Base-by-base conservation (phyloP, 2,329 filamentous ascomycete species). In the Sarocladium oryzae region DNA sequence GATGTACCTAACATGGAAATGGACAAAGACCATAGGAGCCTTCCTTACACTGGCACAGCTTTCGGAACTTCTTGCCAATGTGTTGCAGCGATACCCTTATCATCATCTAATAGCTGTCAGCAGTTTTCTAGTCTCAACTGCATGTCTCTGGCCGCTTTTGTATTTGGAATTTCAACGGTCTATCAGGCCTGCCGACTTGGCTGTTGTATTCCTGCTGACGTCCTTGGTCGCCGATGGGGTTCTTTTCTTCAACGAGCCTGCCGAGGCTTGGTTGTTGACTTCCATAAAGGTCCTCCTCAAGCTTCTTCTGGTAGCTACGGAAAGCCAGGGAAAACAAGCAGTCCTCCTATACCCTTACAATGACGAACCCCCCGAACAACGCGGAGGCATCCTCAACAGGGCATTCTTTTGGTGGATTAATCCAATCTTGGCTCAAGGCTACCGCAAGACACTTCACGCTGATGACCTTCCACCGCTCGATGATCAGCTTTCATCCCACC, bases 341-440 rank as follows among this genome's bases (percentile, higher is more conserved):
- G 16, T 45, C 6, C 40, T 45, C 21, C 4, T 4, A 16, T n/a
- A n/a, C 10, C 7, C 21, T 6, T 28, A 30, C 10, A 16, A 4
- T 11, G 18, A 18, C 4, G 4, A 28, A 15, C 9, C 40, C 4
- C 40, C 40, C 6, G 24, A 30, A 9, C 21, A 30, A 20, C 40
- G 11, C 5, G 40, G 6, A 15, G 40, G 40, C 6, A 28, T 45
- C 23, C 21, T 45, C 8, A 45, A n/a, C 15, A 45, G 40, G 18
- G 18, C 40, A 13, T 45, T 45, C 40, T 45, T 45, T n/a, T 45
- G 40, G 40, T 45, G 40, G 40, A 45, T 45, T 13, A 45, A 30
- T n/a, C 24, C 40, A 9, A 4, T 45, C 20, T 20, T 45, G 10
- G 40, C 24, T n/a, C 10, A 8, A 6, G 40, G 40, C 4, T 11